Base-by-base conservation (phyloP, 257 asterid species). In the Solanum infundibuliforme region DNA sequence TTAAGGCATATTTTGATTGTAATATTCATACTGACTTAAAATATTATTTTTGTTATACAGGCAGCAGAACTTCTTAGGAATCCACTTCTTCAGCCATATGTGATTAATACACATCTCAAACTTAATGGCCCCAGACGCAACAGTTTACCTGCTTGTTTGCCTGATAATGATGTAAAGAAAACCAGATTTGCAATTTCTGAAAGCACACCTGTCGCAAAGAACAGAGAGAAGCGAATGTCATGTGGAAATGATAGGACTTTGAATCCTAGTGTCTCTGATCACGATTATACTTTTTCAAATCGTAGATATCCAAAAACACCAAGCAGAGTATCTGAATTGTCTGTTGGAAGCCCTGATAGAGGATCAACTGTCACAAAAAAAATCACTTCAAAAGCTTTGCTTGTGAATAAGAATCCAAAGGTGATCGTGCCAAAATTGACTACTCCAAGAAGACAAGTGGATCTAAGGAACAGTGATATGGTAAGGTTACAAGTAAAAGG, bases 31-130 rank as follows among this genome's bases (percentile, higher is more conserved):
- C 52, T 84, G n/a, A 43, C 27, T 73, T 83, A 86, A 55, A 12
- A 18, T 36, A 20, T 72, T 36, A 18, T 77, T 87, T 90, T 65
- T 82, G 84, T 84, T 86, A 73, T 72, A 87, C 96, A 96, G 99
- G 98, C 99, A 93, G 93, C 96, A 66, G 99, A 95, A 85, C 96
- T 96, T 91, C 99, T 96, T 87, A 92, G 93, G 92, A 94, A 95
- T 83, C 98, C 95, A 20, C 94, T 92, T 88, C 98, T 96, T 90
- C 98, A 94, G 86, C 95, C 94, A 6, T 92, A 93, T 90, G 97
- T 95, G 91, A 95, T 96, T 48, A 87, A 95, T 89, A 93, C 92
- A 88, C 96, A 96, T 90, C 97, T 96, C 87, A 93, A 94, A 93
- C 96, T 92, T 88, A 95, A 93, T 87, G 88, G 92, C 87, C 99